Conservation (phyloP, 2,329 filamentous ascomycete species). For the Cercospora sojina region DNA sequence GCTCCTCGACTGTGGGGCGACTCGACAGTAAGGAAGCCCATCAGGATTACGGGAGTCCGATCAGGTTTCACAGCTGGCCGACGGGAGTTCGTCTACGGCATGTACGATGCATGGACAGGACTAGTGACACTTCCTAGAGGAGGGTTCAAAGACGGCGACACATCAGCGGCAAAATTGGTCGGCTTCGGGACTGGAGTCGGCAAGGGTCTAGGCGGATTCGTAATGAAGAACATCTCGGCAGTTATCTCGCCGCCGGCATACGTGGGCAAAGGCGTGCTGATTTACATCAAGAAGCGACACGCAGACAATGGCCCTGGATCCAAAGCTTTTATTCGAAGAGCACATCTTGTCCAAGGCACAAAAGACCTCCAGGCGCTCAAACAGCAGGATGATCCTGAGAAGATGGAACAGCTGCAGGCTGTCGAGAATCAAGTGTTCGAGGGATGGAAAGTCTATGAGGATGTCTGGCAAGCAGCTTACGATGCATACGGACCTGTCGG, state of each 20-base stretch:
- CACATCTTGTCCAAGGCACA: constrained; percentile 36
- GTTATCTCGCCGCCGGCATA: constrained; percentile 69
- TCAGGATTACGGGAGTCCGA: constrained; percentile 73
- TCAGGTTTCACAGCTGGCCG: constrained; percentile 74
- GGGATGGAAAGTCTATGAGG: constrained; percentile 37
- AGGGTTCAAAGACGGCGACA: constrained; percentile 59
- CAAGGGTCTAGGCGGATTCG: constrained; percentile 76
- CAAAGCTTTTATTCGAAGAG: constrained; percentile 33
- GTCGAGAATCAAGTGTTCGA: constrained; percentile 28
- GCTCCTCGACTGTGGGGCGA: constrained; percentile 82
- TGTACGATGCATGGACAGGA: constrained; percentile 80
- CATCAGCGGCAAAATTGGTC: constrained; percentile 31
- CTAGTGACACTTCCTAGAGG: constrained; percentile 74
- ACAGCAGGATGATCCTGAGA: constrained; percentile 16
- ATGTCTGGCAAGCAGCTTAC: constrained; percentile 35
- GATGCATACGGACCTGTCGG: constrained; percentile 25
- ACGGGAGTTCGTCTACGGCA: constrained; percentile 58
- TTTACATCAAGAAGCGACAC: constrained; percentile 64
- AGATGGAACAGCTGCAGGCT: constrained; percentile 22
- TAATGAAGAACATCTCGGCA: constrained; percentile 77
- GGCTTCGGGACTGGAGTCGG: constrained; percentile 61
- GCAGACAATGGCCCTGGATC: constrained; percentile 30
- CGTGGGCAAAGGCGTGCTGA: constrained; percentile 77
- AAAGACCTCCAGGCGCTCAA: constrained; percentile 32
- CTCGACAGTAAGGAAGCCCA: constrained; percentile 70